Conservation (phyloP, 108 stramenopile species). For the Nannochloropsis salina region DNA sequence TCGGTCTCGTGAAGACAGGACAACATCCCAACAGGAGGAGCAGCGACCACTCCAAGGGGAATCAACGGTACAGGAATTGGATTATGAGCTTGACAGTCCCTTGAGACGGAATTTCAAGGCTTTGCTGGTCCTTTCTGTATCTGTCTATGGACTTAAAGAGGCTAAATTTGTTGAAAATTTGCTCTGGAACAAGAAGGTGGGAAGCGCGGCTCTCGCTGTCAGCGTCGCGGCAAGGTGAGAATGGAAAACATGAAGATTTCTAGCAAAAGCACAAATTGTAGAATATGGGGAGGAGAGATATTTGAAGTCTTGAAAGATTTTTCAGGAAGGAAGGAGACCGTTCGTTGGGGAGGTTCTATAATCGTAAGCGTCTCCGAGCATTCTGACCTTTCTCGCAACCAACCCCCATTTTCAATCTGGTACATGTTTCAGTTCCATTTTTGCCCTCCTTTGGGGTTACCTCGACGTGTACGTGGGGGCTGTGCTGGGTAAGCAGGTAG, state of each 20-base stretch:
- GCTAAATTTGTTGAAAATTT: not conserved
- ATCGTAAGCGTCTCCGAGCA: no score
- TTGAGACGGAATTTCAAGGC: not conserved
- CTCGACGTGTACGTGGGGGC: not conserved
- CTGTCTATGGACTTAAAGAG: not conserved
- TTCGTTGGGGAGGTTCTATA: no score
- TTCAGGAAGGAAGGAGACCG: no score
- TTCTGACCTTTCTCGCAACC: no score
- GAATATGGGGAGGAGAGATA: no score
- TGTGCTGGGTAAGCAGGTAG: not conserved
- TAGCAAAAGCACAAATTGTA: no score
- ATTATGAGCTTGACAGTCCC: not conserved
- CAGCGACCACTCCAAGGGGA: not conserved
- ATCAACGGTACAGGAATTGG: not conserved
- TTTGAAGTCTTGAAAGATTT: no score
- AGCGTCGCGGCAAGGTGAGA: not conserved
- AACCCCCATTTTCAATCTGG: no score
- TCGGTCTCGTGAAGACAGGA: not conserved
- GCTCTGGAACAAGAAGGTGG: not conserved
- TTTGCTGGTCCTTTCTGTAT: not conserved
- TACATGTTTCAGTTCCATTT: not conserved
- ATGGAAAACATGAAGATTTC: not conserved
- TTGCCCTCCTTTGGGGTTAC: not conserved
- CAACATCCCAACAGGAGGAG: not conserved
- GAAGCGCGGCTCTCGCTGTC: not conserved